phyloP scores from a whole-genome alignment of 805 yeast species.

The Candida morakotiae region DNA sequence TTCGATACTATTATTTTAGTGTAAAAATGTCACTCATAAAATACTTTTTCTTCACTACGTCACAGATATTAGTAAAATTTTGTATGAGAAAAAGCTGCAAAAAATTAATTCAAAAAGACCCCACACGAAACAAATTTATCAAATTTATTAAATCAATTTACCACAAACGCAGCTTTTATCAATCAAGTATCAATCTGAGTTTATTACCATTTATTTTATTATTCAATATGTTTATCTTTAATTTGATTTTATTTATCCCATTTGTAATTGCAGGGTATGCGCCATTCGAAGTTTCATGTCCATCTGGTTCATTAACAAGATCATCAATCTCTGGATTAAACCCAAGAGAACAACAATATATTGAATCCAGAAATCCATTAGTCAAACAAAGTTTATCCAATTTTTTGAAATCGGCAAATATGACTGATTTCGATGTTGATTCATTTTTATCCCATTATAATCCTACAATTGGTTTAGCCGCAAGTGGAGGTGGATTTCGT shows the following conservation, averaged over 20 bases:
- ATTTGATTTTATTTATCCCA: neutral
- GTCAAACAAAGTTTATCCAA: slow-evolving; percentile 19
- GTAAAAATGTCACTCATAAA: no score
- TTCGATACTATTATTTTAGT: no score
- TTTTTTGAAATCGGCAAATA: slow-evolving; percentile 19
- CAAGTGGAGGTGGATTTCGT: slow-evolving; percentile 41
- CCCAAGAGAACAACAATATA: slow-evolving; percentile 20
- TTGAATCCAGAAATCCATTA: slow-evolving; percentile 19
- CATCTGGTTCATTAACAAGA: slow-evolving; percentile 20
- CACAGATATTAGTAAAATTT: no score
- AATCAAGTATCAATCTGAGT: no score
- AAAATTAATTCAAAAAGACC: no score
- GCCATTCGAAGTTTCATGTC: slow-evolving; percentile 28
- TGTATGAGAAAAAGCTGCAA: no score
- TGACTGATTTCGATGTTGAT: slow-evolving; percentile 18
- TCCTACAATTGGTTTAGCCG: slow-evolving; percentile 29
- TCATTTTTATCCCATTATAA: slow-evolving; percentile 16
- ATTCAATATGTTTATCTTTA: no score
- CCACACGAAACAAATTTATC: no score
- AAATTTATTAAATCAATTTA: no score
- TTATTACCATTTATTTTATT: no score
- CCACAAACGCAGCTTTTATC: no score
- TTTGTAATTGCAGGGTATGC: slow-evolving; percentile 16
- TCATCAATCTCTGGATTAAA: slow-evolving; percentile 21
- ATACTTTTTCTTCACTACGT: no score